Base-by-base conservation (phyloP, 1,139 yeast species). In the Kluyveromyces marxianus region DNA sequence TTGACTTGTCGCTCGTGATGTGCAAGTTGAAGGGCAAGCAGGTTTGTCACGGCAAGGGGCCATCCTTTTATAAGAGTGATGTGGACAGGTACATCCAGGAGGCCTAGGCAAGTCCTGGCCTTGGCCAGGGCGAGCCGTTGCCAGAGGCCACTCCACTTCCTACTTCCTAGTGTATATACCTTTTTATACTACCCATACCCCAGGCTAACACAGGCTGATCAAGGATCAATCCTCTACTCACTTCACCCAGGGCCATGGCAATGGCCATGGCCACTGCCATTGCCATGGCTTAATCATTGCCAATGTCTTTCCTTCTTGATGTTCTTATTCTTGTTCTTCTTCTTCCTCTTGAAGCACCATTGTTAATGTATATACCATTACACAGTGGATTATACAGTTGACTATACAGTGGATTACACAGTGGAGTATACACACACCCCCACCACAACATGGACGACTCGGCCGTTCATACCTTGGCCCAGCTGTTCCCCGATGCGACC, bases 1-100 rank as follows among this genome's bases (percentile, higher is more conserved):
- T 82, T 44, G 87, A 85, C 60, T 70, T 84, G 42, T 68, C 71
- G 25, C 69, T 65, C 35, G 77, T 87, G 1, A 80, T 86, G 81
- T 59, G 65, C 25, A 66, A 63, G 38, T 69, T 87, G 47, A 76
- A 72, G 58, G 95, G 92, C 1, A 63, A 74, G 44, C 95, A 86
- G 58, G 72, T 69, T 39, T 87, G 96, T 57, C 94, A 86, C 60
- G 94, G 92, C 1, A 75, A 69, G 56, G 96, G 96, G 0, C 92
- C 95, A 2, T 95, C 94, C 0, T 87, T 83, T 59, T 72, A 79
- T 1, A 61, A 81, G 44, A 62, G 59, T 1, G 43, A 70, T 44
- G 75, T 83, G 25, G 77, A 81, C 51, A 54, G 64, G 3, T 50
- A 66, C 24, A 50, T 60, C 5, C 38, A 48, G 35, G 33, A 40